phyloP scores from a whole-genome alignment of 2,329 filamentous ascomycete genomes.

The Clonostachys byssicola region DNA sequence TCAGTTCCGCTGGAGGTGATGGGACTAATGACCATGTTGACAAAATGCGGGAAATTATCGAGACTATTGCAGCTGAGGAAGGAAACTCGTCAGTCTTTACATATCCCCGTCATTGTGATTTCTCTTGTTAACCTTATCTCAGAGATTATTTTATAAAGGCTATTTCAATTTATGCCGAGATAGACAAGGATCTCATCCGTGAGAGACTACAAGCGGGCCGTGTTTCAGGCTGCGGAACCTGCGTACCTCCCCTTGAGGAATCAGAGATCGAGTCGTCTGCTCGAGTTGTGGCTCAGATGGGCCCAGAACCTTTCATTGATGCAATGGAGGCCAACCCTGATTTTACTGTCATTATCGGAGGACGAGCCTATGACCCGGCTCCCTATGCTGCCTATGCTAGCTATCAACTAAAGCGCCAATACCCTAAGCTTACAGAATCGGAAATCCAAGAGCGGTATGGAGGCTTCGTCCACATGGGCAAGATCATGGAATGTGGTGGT shows the following conservation, averaged over 20 bases:
- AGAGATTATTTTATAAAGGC: constrained; percentile 16
- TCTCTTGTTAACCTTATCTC: neutral
- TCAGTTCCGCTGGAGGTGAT: constrained; percentile 37
- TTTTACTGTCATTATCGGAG: constrained; percentile 37
- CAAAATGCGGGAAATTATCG: constrained; percentile 28
- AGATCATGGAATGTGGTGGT: constrained; percentile 50
- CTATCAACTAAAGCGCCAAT: constrained; percentile 3
- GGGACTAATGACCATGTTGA: constrained; percentile 35
- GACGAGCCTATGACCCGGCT: constrained; percentile 29
- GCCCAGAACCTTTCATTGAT: constrained; percentile 30
- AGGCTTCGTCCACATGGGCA: constrained; percentile 40
- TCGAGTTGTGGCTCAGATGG: constrained; percentile 35
- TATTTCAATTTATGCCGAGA: constrained; percentile 27
- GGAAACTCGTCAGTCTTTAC: constrained; percentile 5
- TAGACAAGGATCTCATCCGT: constrained; percentile 22
- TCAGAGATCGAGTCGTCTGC: constrained; percentile 26
- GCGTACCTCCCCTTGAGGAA: constrained; percentile 29
- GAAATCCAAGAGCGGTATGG: constrained; percentile 11
- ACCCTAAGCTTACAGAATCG: neutral
- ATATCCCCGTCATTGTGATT: too few relatives aligned
- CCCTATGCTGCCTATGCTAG: constrained; percentile 23
- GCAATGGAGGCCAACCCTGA: constrained; percentile 30
- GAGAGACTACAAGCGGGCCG: constrained; percentile 17
- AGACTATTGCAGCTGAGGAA: constrained; percentile 21
- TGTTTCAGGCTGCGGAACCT: constrained; percentile 27